Conservation (phyloP, 176 grass and related monocot genomes). For the Oryza punctata region DNA sequence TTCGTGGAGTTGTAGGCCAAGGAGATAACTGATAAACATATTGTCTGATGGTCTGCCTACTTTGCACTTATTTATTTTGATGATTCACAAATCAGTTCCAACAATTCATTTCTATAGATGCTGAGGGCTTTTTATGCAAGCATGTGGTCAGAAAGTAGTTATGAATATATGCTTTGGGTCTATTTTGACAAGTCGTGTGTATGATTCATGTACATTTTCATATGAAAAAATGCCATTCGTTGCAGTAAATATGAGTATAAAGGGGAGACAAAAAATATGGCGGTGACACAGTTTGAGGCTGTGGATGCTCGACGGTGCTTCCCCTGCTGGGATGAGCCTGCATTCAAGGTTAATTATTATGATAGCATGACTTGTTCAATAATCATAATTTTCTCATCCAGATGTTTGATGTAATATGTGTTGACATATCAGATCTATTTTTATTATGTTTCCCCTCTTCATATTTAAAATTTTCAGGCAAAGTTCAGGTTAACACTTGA, state of each 20-base stretch:
- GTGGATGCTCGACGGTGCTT: conserved; percentile 84
- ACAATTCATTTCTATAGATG: background rate
- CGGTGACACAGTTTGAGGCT: conserved; percentile 79
- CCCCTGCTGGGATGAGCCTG: conserved; percentile 89
- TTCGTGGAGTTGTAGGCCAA: background rate
- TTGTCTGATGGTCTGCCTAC: background rate
- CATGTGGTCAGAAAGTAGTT: background rate
- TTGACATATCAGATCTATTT: conserved; percentile 19
- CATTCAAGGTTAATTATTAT: conserved; percentile 64
- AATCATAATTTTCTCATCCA: background rate
- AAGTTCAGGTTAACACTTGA: conserved; percentile 83
- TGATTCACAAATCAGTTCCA: background rate
- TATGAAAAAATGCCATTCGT: conserved; percentile 9
- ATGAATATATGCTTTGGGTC: background rate
- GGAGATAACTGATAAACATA: background rate
- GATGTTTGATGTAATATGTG: conserved; percentile 4
- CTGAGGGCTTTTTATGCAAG: background rate
- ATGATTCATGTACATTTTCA: background rate
- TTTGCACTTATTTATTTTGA: background rate
- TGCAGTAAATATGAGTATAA: conserved; percentile 63
- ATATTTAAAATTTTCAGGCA: conserved; percentile 53
- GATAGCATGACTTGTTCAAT: background rate
- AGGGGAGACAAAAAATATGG: conserved; percentile 67
- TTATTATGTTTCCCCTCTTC: background rate
- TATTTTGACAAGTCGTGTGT: background rate